Conservation (phyloP, 2,329 filamentous ascomycete genomes). For the Parafenestella ontariensis region DNA sequence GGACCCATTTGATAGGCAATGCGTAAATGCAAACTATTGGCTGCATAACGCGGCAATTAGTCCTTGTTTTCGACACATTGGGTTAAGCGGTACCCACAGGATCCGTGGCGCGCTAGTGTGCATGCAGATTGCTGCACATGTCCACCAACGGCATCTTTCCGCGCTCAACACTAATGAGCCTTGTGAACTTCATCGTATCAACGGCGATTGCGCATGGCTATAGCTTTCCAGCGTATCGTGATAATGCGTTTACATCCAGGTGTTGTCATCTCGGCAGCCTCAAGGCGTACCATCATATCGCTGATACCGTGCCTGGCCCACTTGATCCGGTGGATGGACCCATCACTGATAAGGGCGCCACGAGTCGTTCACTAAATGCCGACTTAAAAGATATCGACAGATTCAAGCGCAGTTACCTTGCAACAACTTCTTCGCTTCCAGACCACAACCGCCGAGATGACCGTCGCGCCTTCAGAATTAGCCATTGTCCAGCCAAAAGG, state of each 20-base stretch:
- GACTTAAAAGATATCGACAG: background rate
- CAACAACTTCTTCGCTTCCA: background rate
- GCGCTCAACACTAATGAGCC: slow-evolving; percentile 4
- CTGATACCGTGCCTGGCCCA: background rate
- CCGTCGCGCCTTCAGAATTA: slow-evolving; percentile 2
- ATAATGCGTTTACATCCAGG: background rate
- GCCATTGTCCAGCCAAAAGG: slow-evolving; percentile 16
- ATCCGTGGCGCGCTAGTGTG: background rate
- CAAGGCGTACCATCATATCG: background rate
- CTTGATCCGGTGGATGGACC: background rate
- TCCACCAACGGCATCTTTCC: slow-evolving; percentile 6
- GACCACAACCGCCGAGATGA: slow-evolving; percentile 3
- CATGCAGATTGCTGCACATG: slow-evolving; percentile 1
- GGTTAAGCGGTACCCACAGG: background rate
- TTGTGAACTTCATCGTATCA: slow-evolving; percentile 7
- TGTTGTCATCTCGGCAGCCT: background rate
- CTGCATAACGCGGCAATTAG: background rate
- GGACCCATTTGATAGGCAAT: background rate
- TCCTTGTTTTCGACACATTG: background rate
- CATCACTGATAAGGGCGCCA: background rate
- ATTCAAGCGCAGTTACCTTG: background rate
- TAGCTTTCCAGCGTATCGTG: background rate
- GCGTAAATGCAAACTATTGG: slow-evolving; percentile 1
- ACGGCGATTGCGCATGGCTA: background rate
- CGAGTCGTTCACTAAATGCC: background rate